Evolutionary conservation across 345 rosid species (phyloP).

Genomic region (Eucalyptus grandis): DNA sequence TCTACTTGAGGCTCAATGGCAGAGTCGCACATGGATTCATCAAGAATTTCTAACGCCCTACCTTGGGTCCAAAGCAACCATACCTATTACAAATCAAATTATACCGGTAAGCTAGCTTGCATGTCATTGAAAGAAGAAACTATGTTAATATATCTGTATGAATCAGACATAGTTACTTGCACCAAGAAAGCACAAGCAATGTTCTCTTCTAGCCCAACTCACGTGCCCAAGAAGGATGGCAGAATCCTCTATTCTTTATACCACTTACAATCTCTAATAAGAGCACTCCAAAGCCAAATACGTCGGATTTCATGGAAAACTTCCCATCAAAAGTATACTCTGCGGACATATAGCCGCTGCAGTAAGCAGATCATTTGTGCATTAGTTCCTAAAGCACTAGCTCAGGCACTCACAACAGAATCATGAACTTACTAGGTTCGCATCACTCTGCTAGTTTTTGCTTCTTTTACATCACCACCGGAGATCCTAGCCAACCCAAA

Average conservation of each 20-base stretch:
- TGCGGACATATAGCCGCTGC: background rate
- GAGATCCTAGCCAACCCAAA: background rate
- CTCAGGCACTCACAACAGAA: background rate
- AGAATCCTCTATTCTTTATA: slow-evolving; percentile 16
- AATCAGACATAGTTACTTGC: background rate
- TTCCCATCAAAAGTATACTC: slow-evolving; percentile 15
- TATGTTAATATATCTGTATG: background rate
- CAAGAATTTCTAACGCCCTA: background rate
- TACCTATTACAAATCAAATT: background rate
- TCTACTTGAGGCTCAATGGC: background rate
- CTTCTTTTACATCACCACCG: background rate
- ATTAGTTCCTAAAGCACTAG: background rate
- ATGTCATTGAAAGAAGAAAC: background rate
- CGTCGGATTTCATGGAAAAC: slow-evolving; percentile 11
- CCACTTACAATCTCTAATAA: slow-evolving; percentile 19
- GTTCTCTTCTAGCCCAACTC: background rate
- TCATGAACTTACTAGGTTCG: slow-evolving; percentile 26
- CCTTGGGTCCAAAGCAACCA: slow-evolving; percentile 8
- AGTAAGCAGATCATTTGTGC: background rate
- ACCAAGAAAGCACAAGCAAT: background rate
- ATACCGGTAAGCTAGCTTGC: background rate
- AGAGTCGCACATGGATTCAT: background rate
- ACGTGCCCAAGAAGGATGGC: slow-evolving; percentile 12
- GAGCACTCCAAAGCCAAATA: slow-evolving; percentile 33
- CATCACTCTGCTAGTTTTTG: background rate